Conservation (phyloP, 495 filamentous ascomycete genomes). For the Aspergillus bertholletiae region DNA sequence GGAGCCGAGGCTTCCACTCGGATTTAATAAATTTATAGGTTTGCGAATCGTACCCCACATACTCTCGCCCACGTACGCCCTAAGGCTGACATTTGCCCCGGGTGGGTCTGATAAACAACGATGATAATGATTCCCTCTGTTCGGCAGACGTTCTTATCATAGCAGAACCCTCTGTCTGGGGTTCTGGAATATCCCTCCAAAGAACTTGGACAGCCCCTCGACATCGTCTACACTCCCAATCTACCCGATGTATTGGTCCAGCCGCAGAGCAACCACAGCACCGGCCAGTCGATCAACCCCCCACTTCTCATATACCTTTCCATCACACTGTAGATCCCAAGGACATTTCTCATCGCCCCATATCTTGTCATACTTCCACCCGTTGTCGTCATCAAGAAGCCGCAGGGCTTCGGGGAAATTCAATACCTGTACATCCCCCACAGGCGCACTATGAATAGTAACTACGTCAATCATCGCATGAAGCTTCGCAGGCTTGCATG, state of each 20-base stretch:
- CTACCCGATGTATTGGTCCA: slow-evolving; percentile 64
- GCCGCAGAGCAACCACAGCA: slow-evolving; percentile 53
- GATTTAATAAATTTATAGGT: background rate
- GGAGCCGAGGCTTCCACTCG: background rate
- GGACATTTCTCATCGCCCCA: slow-evolving; percentile 60
- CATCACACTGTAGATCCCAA: slow-evolving; percentile 52
- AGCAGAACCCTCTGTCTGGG: background rate
- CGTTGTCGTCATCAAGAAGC: slow-evolving; percentile 46
- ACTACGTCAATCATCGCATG: slow-evolving; percentile 52
- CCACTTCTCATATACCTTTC: slow-evolving; percentile 58
- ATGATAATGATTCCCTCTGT: background rate
- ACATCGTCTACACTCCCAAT: slow-evolving; percentile 55
- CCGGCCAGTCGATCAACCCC: slow-evolving; percentile 58
- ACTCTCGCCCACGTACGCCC: slow-evolving; percentile 9
- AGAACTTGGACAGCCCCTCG: slow-evolving; percentile 32
- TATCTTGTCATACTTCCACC: slow-evolving; percentile 62
- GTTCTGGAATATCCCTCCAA: slow-evolving; percentile 21
- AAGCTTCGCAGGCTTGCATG: slow-evolving; percentile 24
- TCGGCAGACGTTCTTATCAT: too few relatives aligned
- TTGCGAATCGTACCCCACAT: too few relatives aligned
- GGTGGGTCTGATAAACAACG: background rate
- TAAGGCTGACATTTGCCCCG: slow-evolving; percentile 11
- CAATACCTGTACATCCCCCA: slow-evolving; percentile 48
- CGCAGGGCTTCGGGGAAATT: slow-evolving; percentile 57
- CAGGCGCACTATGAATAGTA: slow-evolving; percentile 52